These are phyloP conservation scores for Moelleriella libera DNA, from an alignment of 2,329 filamentous ascomycete genomes.

Conservation along the genomic window DNA sequence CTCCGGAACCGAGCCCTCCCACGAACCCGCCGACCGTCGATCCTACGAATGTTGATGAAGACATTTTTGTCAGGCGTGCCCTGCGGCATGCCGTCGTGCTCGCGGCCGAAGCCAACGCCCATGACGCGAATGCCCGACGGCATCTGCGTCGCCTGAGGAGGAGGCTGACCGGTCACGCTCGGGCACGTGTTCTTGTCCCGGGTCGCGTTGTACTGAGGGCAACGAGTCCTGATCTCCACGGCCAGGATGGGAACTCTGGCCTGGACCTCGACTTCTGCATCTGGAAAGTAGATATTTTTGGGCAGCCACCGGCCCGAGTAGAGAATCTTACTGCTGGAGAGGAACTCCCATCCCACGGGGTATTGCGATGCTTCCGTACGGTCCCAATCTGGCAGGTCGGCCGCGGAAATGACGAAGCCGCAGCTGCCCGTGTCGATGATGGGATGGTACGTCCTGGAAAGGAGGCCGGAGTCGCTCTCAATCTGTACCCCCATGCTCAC, in stretches of 20 bases:
- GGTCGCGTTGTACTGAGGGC: constrained; percentile 1
- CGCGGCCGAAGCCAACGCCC: constrained; percentile 2
- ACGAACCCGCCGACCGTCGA: not conserved
- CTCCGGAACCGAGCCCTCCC: not conserved
- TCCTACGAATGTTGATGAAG: constrained; percentile 1
- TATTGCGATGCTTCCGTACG: not conserved
- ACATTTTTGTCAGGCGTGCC: constrained; percentile 3
- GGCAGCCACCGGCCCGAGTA: constrained; percentile 1
- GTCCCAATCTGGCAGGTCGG: not conserved
- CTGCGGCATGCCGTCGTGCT: constrained; percentile 3
- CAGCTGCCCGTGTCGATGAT: constrained; percentile 3
- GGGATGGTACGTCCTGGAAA: not conserved
- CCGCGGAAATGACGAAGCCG: constrained; percentile 1
- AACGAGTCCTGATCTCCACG: not conserved
- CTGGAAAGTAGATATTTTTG: not conserved
- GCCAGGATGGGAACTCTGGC: constrained; percentile 1
- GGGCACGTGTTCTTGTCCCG: not conserved
- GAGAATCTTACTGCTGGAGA: constrained; percentile 3
- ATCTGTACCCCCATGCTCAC: not conserved
- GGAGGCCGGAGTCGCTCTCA: not conserved
- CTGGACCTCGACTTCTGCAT: not conserved
- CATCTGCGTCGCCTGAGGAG: not conserved
- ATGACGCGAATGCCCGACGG: not conserved
- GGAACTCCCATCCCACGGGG: constrained; percentile 1
- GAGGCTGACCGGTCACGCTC: not conserved